Conservation (phyloP, 306 rosid species). For the Quercus wislizeni region DNA sequence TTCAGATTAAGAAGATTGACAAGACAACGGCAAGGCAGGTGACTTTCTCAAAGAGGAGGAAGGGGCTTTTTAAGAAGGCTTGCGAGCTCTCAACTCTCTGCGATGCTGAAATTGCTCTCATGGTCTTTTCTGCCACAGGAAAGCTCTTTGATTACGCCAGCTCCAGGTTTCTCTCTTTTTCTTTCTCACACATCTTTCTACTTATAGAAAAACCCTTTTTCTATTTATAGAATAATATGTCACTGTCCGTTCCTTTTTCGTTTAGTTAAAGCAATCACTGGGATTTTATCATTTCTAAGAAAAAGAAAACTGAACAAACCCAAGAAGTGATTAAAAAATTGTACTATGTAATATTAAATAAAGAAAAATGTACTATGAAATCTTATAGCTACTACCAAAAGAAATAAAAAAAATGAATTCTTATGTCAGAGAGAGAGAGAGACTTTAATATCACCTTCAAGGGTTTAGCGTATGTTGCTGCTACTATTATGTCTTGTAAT, state of each 20-base stretch:
- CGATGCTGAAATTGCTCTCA: constrained; percentile 45
- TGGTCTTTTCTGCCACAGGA: constrained; percentile 35
- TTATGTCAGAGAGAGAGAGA: neutral
- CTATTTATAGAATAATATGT: too few relatives aligned
- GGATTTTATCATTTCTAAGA: too few relatives aligned
- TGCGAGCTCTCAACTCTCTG: constrained; percentile 43
- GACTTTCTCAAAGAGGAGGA: constrained; percentile 42
- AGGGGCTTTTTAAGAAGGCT: constrained; percentile 48
- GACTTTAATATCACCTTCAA: neutral
- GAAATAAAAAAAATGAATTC: neutral
- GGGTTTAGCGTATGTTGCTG: neutral
- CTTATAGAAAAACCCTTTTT: neutral
- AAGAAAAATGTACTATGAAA: neutral
- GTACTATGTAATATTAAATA: neutral
- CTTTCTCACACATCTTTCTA: neutral
- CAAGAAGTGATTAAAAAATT: neutral
- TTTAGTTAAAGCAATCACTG: too few relatives aligned
- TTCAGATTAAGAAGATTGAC: constrained; percentile 41
- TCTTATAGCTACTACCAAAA: neutral
- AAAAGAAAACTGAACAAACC: too few relatives aligned
- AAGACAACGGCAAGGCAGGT: constrained; percentile 42
- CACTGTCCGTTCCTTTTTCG: too few relatives aligned
- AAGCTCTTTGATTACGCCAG: constrained; percentile 36
- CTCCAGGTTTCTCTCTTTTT: constrained; percentile 26
- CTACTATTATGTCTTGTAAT: neutral